Evolutionary conservation across 2,329 filamentous ascomycete genomes (phyloP).

Genomic region (Penicillium palitans): DNA sequence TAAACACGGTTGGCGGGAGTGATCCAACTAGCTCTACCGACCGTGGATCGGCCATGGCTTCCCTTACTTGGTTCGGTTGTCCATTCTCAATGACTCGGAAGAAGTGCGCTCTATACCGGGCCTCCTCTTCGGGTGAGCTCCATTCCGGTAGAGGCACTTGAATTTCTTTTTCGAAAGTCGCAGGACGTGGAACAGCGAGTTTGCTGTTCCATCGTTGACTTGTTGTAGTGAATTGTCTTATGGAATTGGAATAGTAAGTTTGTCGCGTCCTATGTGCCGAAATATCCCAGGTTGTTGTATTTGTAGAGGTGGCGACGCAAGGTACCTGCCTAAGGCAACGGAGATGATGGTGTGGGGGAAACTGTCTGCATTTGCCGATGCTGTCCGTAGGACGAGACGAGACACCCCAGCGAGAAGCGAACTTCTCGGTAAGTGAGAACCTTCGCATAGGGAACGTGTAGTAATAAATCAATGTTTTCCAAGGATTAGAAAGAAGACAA

Average conservation of each 20-base stretch:
- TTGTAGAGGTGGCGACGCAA: background rate
- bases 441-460: slow-evolving; percentile 25
- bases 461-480: background rate
- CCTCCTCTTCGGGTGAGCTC: slow-evolving; percentile 16
- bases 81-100: slow-evolving; percentile 34
- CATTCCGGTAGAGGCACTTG: slow-evolving; percentile 7
- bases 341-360: background rate
- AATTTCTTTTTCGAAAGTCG: background rate
- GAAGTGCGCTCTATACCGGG: slow-evolving; percentile 19
- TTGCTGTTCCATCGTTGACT: slow-evolving; percentile 3
- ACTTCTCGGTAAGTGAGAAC: slow-evolving; percentile 28
- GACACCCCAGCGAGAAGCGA: slow-evolving; percentile 30
- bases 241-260: background rate
- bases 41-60: slow-evolving; percentile 35
- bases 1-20: slow-evolving; percentile 59
- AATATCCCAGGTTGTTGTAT: background rate
- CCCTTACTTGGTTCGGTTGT: slow-evolving; percentile 45
- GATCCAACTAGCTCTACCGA: slow-evolving; percentile 32
- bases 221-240: slow-evolving; percentile 1
- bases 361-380: slow-evolving; percentile 11
- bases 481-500: background rate
- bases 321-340: slow-evolving; percentile 5
- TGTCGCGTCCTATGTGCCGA: background rate
- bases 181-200: slow-evolving; percentile 4
- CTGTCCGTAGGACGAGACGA: slow-evolving; percentile 25